A percentile compares a stretch with the other conserved stretches of the same genome.
Evolutionary conservation across 495 filamentous ascomycete genomes (phyloP).

Genomic region (Hypomontagnella submonticulosa): DNA sequence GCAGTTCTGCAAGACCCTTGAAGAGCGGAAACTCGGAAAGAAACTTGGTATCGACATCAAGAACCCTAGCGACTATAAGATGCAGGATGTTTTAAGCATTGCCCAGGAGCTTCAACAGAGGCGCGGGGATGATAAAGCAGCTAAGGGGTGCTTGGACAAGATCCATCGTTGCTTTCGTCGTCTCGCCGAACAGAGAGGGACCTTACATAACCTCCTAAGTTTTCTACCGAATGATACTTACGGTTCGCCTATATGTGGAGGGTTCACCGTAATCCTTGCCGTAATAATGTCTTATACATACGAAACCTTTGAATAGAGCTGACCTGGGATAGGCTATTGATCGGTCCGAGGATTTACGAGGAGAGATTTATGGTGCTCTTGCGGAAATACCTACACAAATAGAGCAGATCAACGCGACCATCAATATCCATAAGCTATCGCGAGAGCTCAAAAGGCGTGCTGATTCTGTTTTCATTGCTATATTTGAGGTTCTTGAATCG

Average conservation of each 20-base stretch:
- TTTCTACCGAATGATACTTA: constrained; percentile 11
- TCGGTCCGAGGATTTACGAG: constrained; percentile 8
- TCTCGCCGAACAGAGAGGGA: constrained; percentile 3
- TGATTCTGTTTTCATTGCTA: constrained; percentile 12
- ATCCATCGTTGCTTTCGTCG: constrained; percentile 12
- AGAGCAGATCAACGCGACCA: constrained; percentile 4
- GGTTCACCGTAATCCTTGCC: constrained; percentile 4
- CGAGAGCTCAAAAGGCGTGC: constrained; percentile 6
- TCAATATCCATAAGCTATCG: constrained; percentile 4
- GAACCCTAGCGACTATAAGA: constrained; percentile 5
- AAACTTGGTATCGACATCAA: constrained; percentile 10
- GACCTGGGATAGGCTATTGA: background rate
- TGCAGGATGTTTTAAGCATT: constrained; percentile 9
- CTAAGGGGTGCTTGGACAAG: constrained; percentile 6
- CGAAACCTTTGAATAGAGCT: background rate
- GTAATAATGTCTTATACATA: background rate
- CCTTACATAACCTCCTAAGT: constrained; percentile 3
- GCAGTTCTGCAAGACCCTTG: constrained; percentile 13
- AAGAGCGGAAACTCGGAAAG: constrained; percentile 8
- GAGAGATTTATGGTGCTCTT: constrained; percentile 4
- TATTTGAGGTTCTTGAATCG: constrained; percentile 2
- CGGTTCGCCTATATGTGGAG: constrained; percentile 1
- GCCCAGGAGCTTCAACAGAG: constrained; percentile 3
- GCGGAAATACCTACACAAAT: constrained; percentile 7
- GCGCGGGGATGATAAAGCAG: constrained; percentile 4